Base-by-base conservation (phyloP, 495 filamentous ascomycete genomes). In the Peziza echinospora region DNA sequence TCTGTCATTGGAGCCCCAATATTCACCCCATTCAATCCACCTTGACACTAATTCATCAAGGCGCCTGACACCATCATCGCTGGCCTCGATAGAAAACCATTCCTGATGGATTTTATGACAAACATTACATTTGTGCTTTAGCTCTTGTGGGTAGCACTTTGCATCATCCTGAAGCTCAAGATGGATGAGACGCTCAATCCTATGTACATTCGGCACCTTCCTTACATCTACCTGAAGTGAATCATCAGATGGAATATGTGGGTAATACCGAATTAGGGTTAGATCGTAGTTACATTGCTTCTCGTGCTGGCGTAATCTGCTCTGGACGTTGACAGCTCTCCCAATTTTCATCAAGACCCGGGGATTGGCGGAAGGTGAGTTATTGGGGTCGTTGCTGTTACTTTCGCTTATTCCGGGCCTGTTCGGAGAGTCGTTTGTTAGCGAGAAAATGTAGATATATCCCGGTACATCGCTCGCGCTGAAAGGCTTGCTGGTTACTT, bases 371-470 rank as follows among this genome's bases (percentile, higher is more conserved):
- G 48, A 48, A 82, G 68, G 7, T 81, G 67, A 5, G 71, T 71
- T 5, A 66, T 67, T 2, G 75, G 80, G 21, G 71, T 67, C 24
- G 77, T 72, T 5, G 62, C 62, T n/a, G 0, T 75, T 69, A n/a
- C n/a, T n/a, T n/a, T n/a, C n/a, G n/a, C n/a, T n/a, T n/a, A n/a
- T n/a, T n/a, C n/a, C n/a, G n/a, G 51, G 3, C 63, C 62, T 42
- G 64, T 59, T n/a, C 61, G 69, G 46, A 70, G 71, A 30, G 72
- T 72, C 4, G 72, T 78, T 46, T 0, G 70, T 75, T 4, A 93
- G 67, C 84, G 85, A 93, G 71, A 94, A 97, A 54, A 97, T 89
- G 68, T 97, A 97, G 53, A 96, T 96, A 59, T 84, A 97, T 28
- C 89, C 89, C 40, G 82, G 70, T 41, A 91, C 82, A 54, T 96